These are phyloP conservation scores for Vitis rotundifolia DNA, from an alignment of 164 flowering plant genomes.

Conservation along the genomic window DNA sequence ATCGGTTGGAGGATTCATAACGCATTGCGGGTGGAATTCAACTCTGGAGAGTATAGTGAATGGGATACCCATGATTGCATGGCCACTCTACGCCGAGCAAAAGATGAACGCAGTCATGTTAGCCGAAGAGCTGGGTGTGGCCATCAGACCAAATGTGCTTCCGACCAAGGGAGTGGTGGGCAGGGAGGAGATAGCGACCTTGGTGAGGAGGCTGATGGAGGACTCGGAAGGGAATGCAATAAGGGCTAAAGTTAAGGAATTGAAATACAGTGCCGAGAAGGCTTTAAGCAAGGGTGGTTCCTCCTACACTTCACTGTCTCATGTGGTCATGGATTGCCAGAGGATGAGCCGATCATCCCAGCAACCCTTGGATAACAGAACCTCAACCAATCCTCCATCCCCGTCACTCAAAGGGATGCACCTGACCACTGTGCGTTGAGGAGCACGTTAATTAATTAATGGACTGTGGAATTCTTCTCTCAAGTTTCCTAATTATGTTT, in stretches of 20 bases:
- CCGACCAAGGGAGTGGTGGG: constrained; percentile 21
- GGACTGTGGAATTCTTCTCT: no score
- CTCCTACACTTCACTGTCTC: constrained; percentile 22
- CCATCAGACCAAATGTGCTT: constrained; percentile 16
- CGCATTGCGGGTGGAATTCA: constrained; percentile 65
- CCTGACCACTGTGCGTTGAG: no score
- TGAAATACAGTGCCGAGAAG: constrained; percentile 20
- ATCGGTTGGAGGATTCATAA: constrained; percentile 36
- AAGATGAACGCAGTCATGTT: constrained; percentile 41
- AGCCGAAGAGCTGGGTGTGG: constrained; percentile 36
- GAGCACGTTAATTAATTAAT: no score
- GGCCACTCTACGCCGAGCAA: constrained; percentile 62
- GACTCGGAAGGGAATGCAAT: constrained; percentile 26
- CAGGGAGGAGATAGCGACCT: constrained; percentile 37
- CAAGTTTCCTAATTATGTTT: no score
- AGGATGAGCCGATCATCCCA: neutral
- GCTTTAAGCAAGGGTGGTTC: constrained; percentile 33
- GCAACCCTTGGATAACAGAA: no score
- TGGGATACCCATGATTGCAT: constrained; percentile 52
- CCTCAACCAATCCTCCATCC: no score
- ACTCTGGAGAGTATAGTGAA: constrained; percentile 34
- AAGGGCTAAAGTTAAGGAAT: constrained; percentile 22
- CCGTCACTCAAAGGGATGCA: no score
- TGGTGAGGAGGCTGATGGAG: constrained; percentile 36
- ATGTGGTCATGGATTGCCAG: constrained; percentile 9